phyloP scores from a whole-genome alignment of 208 protist genomes.

The Blastocrithidia nonstop region DNA sequence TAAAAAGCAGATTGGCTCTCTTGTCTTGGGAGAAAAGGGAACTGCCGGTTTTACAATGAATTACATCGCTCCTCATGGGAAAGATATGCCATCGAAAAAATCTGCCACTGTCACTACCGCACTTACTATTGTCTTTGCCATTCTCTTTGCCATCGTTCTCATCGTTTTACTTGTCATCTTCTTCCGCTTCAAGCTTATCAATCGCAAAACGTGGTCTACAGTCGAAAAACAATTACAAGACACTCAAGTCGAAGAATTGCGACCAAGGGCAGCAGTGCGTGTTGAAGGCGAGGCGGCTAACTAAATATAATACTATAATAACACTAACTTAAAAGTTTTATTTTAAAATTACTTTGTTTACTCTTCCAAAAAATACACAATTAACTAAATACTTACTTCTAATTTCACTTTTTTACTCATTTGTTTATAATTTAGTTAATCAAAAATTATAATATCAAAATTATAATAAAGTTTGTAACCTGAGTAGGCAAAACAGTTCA shows the following conservation, averaged over 20 bases:
- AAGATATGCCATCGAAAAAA: too few relatives aligned
- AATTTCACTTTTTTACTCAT: background rate
- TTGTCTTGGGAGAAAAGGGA: too few relatives aligned
- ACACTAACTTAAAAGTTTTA: slow-evolving; percentile 1
- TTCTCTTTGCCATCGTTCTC: slow-evolving; percentile 4
- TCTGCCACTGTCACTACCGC: slow-evolving; percentile 10
- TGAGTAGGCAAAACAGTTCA: background rate
- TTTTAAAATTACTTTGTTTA: too few relatives aligned
- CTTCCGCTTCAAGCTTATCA: background rate
- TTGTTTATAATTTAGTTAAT: background rate
- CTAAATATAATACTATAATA: slow-evolving; percentile 1
- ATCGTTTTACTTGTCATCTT: slow-evolving; percentile 10
- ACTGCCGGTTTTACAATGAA: too few relatives aligned
- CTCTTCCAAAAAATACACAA: too few relatives aligned
- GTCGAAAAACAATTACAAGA: slow-evolving; percentile 1
- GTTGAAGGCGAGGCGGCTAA: background rate
- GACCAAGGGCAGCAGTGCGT: too few relatives aligned
- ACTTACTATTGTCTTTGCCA: slow-evolving; percentile 18
- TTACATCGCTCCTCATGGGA: too few relatives aligned
- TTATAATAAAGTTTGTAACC: background rate
- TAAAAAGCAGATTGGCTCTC: too few relatives aligned
- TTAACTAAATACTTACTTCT: too few relatives aligned
- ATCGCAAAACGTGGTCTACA: background rate
- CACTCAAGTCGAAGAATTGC: background rate
- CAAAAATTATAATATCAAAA: background rate